Evolutionary conservation across 2,329 filamentous ascomycete species (phyloP).

Genomic region (Aspergillus persii): DNA sequence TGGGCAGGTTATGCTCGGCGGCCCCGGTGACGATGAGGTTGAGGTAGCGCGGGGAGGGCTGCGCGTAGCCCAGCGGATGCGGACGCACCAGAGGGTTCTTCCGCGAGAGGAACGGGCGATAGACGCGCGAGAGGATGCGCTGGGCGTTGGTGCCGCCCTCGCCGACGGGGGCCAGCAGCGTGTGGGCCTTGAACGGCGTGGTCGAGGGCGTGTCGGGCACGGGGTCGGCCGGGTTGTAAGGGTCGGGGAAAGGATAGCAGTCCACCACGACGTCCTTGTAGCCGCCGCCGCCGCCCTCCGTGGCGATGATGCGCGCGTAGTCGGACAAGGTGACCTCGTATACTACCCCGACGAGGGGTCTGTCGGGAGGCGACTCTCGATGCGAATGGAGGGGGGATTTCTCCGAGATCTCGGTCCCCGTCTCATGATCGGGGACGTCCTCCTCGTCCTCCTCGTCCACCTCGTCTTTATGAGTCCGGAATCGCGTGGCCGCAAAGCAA

Average conservation of each 20-base stretch:
- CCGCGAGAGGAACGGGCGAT: neutral
- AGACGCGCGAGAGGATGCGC: neutral
- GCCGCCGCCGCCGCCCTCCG: slow-evolving; percentile 81
- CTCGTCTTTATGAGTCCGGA: neutral
- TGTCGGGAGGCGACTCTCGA: slow-evolving; percentile 46
- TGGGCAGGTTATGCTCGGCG: slow-evolving; percentile 73
- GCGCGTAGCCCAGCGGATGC: slow-evolving; percentile 70
- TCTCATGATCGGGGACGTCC: slow-evolving; percentile 4
- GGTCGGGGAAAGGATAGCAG: slow-evolving; percentile 66
- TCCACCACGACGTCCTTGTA: slow-evolving; percentile 81
- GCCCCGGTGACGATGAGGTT: slow-evolving; percentile 77
- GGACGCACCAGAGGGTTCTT: slow-evolving; percentile 39
- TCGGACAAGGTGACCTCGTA: slow-evolving; percentile 87
- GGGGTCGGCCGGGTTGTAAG: slow-evolving; percentile 47
- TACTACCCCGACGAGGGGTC: slow-evolving; percentile 85
- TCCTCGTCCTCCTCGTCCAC: slow-evolving; percentile 9
- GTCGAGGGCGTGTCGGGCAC: slow-evolving; percentile 65
- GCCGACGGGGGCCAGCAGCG: slow-evolving; percentile 67
- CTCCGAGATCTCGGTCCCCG: slow-evolving; percentile 23
- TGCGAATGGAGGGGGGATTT: slow-evolving; percentile 31
- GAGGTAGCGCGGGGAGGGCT: slow-evolving; percentile 80
- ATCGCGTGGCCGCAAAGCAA: slow-evolving; percentile 59
- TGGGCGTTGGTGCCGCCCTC: slow-evolving; percentile 17
- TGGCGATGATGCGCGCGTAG: slow-evolving; percentile 81
- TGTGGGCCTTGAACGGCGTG: slow-evolving; percentile 75